phyloP scores from a whole-genome alignment of 768 basidiomycete species.

The Psilocybe sp. region DNA sequence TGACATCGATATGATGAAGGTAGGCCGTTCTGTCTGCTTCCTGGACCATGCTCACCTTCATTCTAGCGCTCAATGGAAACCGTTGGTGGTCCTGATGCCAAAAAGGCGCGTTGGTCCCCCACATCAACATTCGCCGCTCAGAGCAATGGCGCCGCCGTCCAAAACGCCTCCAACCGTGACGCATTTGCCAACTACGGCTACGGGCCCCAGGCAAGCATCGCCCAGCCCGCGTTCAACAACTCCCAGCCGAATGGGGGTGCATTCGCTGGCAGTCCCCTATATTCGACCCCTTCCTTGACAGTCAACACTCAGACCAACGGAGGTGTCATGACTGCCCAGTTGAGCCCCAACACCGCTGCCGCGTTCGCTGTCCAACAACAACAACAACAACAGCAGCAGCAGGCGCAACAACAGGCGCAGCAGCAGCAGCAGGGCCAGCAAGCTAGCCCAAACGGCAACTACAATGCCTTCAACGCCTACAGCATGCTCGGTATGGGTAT shows the following conservation, averaged over 20 bases:
- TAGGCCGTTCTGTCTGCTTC: constrained; percentile 24
- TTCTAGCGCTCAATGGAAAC: constrained; percentile 82
- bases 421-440: constrained; percentile 40
- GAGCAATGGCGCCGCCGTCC: constrained; percentile 30
- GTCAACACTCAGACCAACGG: constrained; percentile 63
- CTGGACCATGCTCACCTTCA: constrained; percentile 4
- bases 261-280: constrained; percentile 60
- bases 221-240: constrained; percentile 51
- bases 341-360: constrained; percentile 67
- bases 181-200: constrained; percentile 88
- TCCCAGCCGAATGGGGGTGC: constrained; percentile 41
- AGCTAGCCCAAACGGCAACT: constrained; percentile 47
- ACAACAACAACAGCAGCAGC: constrained; percentile 42
- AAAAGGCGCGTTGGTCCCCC: constrained; percentile 90
- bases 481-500: constrained; percentile 82
- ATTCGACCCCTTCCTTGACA: constrained; percentile 68
- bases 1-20: constrained; percentile 94
- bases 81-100: constrained; percentile 77
- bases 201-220: constrained; percentile 67
- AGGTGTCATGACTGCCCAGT: constrained; percentile 48
- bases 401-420: constrained; percentile 43
- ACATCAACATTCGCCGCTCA: constrained; percentile 46
- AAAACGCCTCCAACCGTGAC: constrained; percentile 48
- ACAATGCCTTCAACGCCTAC: constrained; percentile 64
- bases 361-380: constrained; percentile 47